Percentiles rank a stretch among this genome's conserved stretches.
Evolutionary conservation across 345 rosid genomes (phyloP).

Genomic region (Aethionema arabicum): DNA sequence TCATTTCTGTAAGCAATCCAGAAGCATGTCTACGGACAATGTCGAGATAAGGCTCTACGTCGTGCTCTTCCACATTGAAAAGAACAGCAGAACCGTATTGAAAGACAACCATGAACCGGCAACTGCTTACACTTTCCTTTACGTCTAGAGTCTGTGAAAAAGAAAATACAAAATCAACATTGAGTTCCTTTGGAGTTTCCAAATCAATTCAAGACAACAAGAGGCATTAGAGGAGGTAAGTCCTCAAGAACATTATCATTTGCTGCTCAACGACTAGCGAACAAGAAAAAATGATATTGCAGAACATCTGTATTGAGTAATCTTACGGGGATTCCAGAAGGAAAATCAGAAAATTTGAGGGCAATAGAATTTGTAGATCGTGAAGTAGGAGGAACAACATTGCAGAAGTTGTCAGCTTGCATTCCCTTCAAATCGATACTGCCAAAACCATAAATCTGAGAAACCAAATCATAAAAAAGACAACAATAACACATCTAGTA

Average conservation of each 20-base stretch:
- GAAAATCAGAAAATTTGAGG: constrained; percentile 62
- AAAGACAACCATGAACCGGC: constrained; percentile 75
- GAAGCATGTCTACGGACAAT: constrained; percentile 71
- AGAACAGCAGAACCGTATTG: constrained; percentile 93
- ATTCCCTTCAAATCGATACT: constrained; percentile 93
- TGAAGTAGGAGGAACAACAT: constrained; percentile 82
- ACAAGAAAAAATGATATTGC: not conserved
- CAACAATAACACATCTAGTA: constrained; percentile 21
- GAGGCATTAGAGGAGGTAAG: constrained; percentile 6
- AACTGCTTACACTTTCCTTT: constrained; percentile 43
- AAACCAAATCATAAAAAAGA: constrained; percentile 43
- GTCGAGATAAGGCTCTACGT: constrained; percentile 61
- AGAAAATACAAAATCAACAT: constrained; percentile 13
- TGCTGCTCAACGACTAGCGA: not conserved
- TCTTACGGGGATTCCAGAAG: constrained; percentile 73
- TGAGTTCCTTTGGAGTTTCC: constrained; percentile 2
- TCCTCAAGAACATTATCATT: not conserved
- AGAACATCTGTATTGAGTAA: constrained; percentile 4
- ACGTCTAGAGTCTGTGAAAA: constrained; percentile 51
- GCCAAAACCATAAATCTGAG: constrained; percentile 87
- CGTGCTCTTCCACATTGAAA: constrained; percentile 73
- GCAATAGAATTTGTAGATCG: constrained; percentile 88
- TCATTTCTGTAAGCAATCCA: constrained; percentile 76
- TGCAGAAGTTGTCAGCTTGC: constrained; percentile 84
- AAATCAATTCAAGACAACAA: constrained; percentile 1